Conservation (phyloP, 352 stramenopile species). For the Phytophthora sp. region DNA sequence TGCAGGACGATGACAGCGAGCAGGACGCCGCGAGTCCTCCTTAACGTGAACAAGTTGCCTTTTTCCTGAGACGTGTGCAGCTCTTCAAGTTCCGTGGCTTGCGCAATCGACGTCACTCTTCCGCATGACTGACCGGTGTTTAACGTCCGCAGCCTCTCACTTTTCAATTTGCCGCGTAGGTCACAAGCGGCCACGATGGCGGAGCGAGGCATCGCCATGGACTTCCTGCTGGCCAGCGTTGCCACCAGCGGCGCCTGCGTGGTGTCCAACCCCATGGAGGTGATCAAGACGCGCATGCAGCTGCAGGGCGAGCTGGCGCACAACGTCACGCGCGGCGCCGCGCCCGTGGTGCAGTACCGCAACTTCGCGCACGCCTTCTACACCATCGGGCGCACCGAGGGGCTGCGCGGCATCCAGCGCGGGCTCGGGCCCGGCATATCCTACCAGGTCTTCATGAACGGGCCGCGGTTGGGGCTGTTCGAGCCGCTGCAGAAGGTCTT, state of each 20-base stretch:
- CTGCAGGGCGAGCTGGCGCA: slow-evolving; percentile 82
- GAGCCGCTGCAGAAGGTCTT: slow-evolving; percentile 82
- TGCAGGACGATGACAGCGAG: slow-evolving; percentile 63
- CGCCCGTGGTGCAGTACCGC: slow-evolving; percentile 70
- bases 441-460: slow-evolving; percentile 89
- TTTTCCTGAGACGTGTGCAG: slow-evolving; percentile 27
- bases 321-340: slow-evolving; percentile 38
- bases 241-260: slow-evolving; percentile 75
- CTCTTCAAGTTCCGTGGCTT: slow-evolving; percentile 7
- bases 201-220: slow-evolving; percentile 62
- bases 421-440: slow-evolving; percentile 77
- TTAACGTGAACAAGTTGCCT: slow-evolving; percentile 6
- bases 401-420: slow-evolving; percentile 78
- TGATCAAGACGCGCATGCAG: slow-evolving; percentile 92
- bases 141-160: slow-evolving; percentile 4
- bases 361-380: slow-evolving; percentile 90
- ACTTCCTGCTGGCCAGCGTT: slow-evolving; percentile 72
- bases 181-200: slow-evolving; percentile 17
- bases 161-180: not conserved
- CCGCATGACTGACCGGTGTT: slow-evolving; percentile 8
- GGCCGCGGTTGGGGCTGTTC: slow-evolving; percentile 75
- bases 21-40: not conserved
- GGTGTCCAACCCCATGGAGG: slow-evolving; percentile 90
- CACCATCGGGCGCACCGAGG: slow-evolving; percentile 81
- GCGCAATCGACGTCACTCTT: slow-evolving; percentile 12